Conservation (phyloP, 164 flowering plant species). For the Piper longum region DNA sequence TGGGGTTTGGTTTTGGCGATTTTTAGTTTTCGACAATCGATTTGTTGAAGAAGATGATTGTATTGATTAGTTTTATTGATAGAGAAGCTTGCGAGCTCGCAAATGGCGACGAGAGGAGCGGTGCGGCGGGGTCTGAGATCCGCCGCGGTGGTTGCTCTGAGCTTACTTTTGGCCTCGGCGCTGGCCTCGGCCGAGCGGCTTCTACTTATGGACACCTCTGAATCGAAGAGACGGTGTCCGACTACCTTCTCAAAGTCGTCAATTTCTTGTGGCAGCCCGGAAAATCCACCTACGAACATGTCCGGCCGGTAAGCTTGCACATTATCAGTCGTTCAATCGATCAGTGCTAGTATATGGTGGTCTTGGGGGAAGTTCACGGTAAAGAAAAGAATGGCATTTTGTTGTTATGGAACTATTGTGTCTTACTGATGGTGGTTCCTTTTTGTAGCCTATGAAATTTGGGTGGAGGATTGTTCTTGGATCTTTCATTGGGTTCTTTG, state of each 20-base stretch:
- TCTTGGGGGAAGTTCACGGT: background rate
- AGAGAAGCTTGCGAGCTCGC: background rate
- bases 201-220: conserved; percentile 12
- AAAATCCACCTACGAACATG: conserved; percentile 58
- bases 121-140: conserved; percentile 22
- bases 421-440: background rate
- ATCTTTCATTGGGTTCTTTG: conserved; percentile 60
- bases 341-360: too few relatives aligned
- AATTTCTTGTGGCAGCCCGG: conserved; percentile 66
- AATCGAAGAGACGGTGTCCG: conserved; percentile 8
- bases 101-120: background rate
- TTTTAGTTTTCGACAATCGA: too few relatives aligned
- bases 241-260: conserved; percentile 19
- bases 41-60: too few relatives aligned
- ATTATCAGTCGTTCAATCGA: too few relatives aligned
- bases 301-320: conserved; percentile 75
- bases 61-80: too few relatives aligned
- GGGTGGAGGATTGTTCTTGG: conserved; percentile 76
- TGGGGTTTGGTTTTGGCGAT: too few relatives aligned
- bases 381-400: background rate
- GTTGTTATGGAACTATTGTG: background rate
- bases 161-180: conserved; percentile 36
- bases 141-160: conserved; percentile 16
- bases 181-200: conserved; percentile 59
- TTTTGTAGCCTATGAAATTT: conserved; percentile 61